Evolutionary conservation across 2,329 filamentous ascomycete genomes (phyloP).

Genomic region (Blastomyces gilchristii): DNA sequence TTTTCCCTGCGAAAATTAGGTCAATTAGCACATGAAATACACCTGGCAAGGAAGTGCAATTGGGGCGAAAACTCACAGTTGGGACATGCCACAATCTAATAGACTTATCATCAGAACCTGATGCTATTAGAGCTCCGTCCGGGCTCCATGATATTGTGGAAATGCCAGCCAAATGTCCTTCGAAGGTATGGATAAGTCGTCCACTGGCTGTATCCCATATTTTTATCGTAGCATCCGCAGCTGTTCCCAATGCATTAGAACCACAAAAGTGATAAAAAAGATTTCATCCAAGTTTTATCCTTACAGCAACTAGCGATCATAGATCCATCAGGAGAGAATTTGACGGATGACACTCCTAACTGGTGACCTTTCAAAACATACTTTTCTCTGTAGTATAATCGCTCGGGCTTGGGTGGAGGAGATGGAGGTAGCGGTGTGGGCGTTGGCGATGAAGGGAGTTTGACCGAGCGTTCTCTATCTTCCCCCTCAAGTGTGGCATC

Average conservation of each 20-base stretch:
- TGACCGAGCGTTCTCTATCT: conserved; percentile 5
- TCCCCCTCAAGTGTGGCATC: conserved; percentile 3
- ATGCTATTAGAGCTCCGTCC: conserved; percentile 76
- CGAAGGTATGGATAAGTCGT: conserved; percentile 72
- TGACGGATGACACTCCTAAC: conserved; percentile 69
- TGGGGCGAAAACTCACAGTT: conserved; percentile 31
- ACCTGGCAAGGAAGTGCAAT: neutral
- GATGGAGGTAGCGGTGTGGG: conserved; percentile 31
- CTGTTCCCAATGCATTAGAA: conserved; percentile 23
- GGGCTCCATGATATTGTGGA: conserved; percentile 92
- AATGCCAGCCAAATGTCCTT: conserved; percentile 86
- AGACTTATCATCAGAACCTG: conserved; percentile 89
- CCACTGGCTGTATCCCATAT: conserved; percentile 79
- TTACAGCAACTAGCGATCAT: conserved; percentile 78
- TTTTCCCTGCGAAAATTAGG: conserved; percentile 36
- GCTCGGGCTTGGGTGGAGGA: conserved; percentile 42
- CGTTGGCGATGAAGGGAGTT: conserved; percentile 20
- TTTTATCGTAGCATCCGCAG: conserved; percentile 81
- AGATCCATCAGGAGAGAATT: conserved; percentile 80
- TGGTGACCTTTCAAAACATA: conserved; percentile 68
- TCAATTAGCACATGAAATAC: conserved; percentile 3
- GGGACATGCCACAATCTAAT: conserved; percentile 80
- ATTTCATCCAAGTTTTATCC: conserved; percentile 16
- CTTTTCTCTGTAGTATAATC: conserved; percentile 57
- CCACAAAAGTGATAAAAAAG: neutral